phyloP scores from a whole-genome alignment of 345 rosid species.

The Salix viminalis region DNA sequence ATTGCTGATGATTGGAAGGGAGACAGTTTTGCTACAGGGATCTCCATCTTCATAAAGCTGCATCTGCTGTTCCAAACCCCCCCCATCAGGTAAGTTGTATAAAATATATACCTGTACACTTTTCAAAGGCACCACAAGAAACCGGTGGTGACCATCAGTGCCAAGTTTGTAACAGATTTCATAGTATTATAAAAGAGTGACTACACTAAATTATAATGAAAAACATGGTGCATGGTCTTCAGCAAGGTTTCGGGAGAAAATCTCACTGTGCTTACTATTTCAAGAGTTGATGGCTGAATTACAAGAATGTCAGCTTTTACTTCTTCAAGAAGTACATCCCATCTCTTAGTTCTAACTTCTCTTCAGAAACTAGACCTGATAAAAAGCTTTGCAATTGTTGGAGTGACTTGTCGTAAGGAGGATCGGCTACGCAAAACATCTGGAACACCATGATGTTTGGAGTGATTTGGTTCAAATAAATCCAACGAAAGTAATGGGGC shows the following conservation, averaged over 20 bases:
- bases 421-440: slow-evolving; percentile 95
- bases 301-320: slow-evolving; percentile 27
- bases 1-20: background rate
- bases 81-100: no score
- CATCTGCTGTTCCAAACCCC: background rate
- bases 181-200: background rate
- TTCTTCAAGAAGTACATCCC: slow-evolving; percentile 78
- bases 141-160: background rate
- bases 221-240: background rate
- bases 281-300: background rate
- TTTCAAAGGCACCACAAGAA: background rate
- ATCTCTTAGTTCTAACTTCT: slow-evolving; percentile 79
- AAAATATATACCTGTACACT: background rate
- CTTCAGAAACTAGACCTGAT: slow-evolving; percentile 74
- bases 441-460: slow-evolving; percentile 24
- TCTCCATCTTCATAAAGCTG: background rate
- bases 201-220: background rate
- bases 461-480: background rate
- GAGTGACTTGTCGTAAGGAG: slow-evolving; percentile 81
- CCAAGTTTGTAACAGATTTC: background rate
- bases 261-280: slow-evolving; percentile 4
- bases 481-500: background rate
- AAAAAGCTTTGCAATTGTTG: slow-evolving; percentile 94
- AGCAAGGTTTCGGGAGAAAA: background rate
- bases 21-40: background rate